phyloP scores from a whole-genome alignment of 352 stramenopile species.

The Phytopythium chamaehyphon region DNA sequence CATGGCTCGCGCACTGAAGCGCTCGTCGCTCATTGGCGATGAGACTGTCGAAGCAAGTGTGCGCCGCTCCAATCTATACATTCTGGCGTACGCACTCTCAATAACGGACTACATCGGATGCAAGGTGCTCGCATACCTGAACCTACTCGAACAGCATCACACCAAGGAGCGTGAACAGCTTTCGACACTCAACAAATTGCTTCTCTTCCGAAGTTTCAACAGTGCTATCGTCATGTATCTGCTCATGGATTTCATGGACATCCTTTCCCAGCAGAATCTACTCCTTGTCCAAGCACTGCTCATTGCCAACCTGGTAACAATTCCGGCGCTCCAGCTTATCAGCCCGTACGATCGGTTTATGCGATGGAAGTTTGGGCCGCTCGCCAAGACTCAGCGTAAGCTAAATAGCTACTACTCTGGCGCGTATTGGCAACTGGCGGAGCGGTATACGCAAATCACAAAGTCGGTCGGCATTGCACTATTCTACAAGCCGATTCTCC shows the following conservation, averaged over 20 bases:
- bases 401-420: slow-evolving; percentile 77
- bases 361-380: slow-evolving; percentile 35
- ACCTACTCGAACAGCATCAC: slow-evolving; percentile 55
- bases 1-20: slow-evolving; percentile 36
- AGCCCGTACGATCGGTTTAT: slow-evolving; percentile 47
- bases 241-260: slow-evolving; percentile 69
- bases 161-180: slow-evolving; percentile 67
- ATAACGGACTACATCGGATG: slow-evolving; percentile 59
- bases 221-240: slow-evolving; percentile 72
- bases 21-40: slow-evolving; percentile 21
- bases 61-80: slow-evolving; percentile 41
- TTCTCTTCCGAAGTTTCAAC: slow-evolving; percentile 72
- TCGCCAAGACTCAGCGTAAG: slow-evolving; percentile 66
- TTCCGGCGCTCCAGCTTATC: slow-evolving; percentile 59
- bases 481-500: slow-evolving; percentile 64
- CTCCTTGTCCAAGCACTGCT: slow-evolving; percentile 72
- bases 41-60: slow-evolving; percentile 16
- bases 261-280: slow-evolving; percentile 60
- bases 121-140: slow-evolving; percentile 52
- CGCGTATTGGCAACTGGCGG: slow-evolving; percentile 57
- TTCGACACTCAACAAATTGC: slow-evolving; percentile 76
- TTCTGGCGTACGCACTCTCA: slow-evolving; percentile 46
- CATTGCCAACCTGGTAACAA: slow-evolving; percentile 73
- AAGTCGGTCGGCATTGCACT: slow-evolving; percentile 61
- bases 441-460: slow-evolving; percentile 66